Evolutionary conservation across 148 eudicot genomes (phyloP).

Genomic region (Persicaria maculosa): DNA sequence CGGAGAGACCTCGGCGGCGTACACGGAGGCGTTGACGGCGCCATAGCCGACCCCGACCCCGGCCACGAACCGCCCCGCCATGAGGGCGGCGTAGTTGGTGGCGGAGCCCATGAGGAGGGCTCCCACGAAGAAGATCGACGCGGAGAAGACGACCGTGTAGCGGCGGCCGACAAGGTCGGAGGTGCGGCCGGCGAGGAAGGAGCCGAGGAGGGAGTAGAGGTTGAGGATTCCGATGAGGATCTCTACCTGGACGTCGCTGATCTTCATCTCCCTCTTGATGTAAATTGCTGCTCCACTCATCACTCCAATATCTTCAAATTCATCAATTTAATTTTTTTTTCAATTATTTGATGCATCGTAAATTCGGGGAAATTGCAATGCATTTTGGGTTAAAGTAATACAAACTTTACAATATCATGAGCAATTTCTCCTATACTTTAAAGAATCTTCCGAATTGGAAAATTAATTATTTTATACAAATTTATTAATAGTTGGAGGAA

Average conservation of each 20-base stretch:
- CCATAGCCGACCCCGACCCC: slow-evolving; percentile 40
- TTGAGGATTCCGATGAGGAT: slow-evolving; percentile 37
- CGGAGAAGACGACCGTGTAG: slow-evolving; percentile 37
- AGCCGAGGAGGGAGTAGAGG: slow-evolving; percentile 38
- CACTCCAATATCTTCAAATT: slow-evolving; percentile 46
- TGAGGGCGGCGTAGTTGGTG: slow-evolving; percentile 32
- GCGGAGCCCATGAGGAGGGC: slow-evolving; percentile 47
- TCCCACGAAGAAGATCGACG: slow-evolving; percentile 32
- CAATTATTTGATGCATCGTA: too few species aligned
- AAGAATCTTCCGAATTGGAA: too few species aligned
- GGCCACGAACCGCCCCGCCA: slow-evolving; percentile 40
- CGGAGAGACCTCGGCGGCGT: slow-evolving; percentile 78
- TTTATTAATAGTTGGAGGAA: too few species aligned
- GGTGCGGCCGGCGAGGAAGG: slow-evolving; percentile 32
- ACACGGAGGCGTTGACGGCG: slow-evolving; percentile 68
- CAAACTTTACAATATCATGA: too few species aligned
- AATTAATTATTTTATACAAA: too few species aligned
- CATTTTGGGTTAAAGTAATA: too few species aligned
- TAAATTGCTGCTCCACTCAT: slow-evolving; percentile 60
- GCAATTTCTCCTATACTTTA: too few species aligned
- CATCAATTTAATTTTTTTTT: not conserved
- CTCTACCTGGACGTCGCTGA: slow-evolving; percentile 33
- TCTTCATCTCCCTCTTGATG: slow-evolving; percentile 37
- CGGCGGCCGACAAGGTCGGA: slow-evolving; percentile 39
- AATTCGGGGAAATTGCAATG: too few species aligned